Evolutionary conservation across 371 early-diverging fungal genomes (phyloP).

Genomic region (Haplosporangium sp.): DNA sequence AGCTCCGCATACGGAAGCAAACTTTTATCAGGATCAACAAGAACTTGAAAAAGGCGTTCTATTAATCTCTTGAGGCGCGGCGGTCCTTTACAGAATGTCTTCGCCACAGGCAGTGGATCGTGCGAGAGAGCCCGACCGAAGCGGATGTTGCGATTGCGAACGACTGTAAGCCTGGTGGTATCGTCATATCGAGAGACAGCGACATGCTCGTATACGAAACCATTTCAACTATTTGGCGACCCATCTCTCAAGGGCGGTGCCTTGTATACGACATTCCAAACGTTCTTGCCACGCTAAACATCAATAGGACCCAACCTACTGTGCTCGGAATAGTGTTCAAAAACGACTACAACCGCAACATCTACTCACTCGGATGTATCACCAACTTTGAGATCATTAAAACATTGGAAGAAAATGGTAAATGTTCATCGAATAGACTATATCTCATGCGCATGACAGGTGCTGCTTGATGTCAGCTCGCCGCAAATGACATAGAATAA

Average conservation of each 20-base stretch:
- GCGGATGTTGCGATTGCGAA: conserved; percentile 13
- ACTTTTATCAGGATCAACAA: background rate
- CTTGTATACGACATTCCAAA: conserved; percentile 3
- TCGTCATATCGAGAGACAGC: conserved; percentile 9
- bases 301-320: no score
- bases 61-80: conserved; percentile 4
- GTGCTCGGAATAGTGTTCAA: no score
- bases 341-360: no score
- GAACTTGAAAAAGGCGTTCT: conserved; percentile 7
- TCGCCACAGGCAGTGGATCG: background rate
- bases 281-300: no score
- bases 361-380: no score
- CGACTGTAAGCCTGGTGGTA: background rate
- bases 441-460: no score
- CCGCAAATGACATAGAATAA: no score
- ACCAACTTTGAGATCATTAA: no score
- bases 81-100: background rate
- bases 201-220: conserved; percentile 5
- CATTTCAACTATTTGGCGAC: conserved; percentile 1
- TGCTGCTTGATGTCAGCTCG: no score
- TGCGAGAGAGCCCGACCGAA: conserved; percentile 5
- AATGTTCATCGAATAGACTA: no score
- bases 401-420: no score
- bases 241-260: background rate
- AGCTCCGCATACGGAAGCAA: no score